These are phyloP conservation scores for Microbotryum intermedium DNA, from an alignment of 1,284 basidiomycete genomes.

Conservation along the genomic window DNA sequence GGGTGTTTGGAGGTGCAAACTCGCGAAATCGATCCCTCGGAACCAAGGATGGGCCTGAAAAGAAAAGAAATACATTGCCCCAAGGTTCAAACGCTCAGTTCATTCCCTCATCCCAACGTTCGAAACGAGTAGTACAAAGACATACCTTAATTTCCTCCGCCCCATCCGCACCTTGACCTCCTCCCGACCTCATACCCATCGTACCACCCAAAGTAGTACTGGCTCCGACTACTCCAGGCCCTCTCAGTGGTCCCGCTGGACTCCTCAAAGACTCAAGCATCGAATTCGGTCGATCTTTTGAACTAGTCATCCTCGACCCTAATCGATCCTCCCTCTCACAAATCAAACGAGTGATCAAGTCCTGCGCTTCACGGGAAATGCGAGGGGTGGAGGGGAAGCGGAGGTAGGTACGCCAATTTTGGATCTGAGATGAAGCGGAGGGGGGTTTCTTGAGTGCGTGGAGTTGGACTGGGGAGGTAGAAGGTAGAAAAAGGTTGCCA, in stretches of 20 bases:
- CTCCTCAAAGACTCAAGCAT: slow-evolving; percentile 44
- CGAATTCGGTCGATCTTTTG: slow-evolving; percentile 64
- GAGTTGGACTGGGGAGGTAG: slow-evolving; percentile 57
- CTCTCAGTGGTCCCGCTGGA: slow-evolving; percentile 16
- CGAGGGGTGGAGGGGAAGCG: slow-evolving; percentile 75
- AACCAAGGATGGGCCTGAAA: slow-evolving; percentile 74
- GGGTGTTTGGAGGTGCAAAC: slow-evolving; percentile 66
- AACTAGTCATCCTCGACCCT: slow-evolving; percentile 52
- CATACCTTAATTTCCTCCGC: slow-evolving; percentile 76
- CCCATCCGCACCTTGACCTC: slow-evolving; percentile 50
- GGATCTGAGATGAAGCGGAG: slow-evolving; percentile 59
- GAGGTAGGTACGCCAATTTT: slow-evolving; percentile 83
- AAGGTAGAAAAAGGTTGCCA: slow-evolving; percentile 67
- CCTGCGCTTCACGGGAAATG: slow-evolving; percentile 74
- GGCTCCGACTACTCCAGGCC: too few species aligned
- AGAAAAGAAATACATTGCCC: too few species aligned
- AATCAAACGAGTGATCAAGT: slow-evolving; percentile 75
- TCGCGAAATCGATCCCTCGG: slow-evolving; percentile 70
- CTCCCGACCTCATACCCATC: too few species aligned
- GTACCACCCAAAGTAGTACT: too few species aligned
- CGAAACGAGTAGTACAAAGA: too few species aligned
- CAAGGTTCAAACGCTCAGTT: slow-evolving; percentile 17
- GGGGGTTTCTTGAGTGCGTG: slow-evolving; percentile 78
- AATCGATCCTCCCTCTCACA: slow-evolving; percentile 92
- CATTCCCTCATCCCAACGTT: slow-evolving; percentile 21